Evolutionary conservation across 805 yeast species (phyloP), one percentile per base, ranked within the genome.

Genomic region (Saturnispora silvae): DNA sequence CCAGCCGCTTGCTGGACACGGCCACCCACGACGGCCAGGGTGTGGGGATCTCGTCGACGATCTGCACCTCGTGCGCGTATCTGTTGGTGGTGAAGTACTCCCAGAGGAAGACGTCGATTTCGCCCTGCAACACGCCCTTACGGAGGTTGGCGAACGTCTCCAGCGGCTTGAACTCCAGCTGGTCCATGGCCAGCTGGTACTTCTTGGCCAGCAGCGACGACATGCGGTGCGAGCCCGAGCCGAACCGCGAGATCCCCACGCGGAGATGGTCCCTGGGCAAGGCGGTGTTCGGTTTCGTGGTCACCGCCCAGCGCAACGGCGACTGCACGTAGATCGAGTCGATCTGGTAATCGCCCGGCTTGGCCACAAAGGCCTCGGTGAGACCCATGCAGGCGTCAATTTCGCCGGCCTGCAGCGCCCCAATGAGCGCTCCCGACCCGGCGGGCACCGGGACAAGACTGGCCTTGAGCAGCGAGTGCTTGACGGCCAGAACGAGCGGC

Each of bases 1-100:
- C 57, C 10, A 22, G 10, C 7, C 10, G 24, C 7, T 7, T 8
- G 10, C 24, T 10, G 4, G 75, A 75, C 16, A 75, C 73, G 34
- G 85, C 67, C 13, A 84, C 87, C 96, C 96, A 86, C 2, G 94
- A 81, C 9, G 96, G 89, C 96, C 96, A 86, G 15, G 96, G 96
- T 1, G 96, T 86, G 59, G 81, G 82, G 40, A 86, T 85, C 46
- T 81, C 83, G 13, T 95, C 96, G 59, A 81, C 83, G 59, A 87
- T 77, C 49, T 85, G 96, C 16, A 73, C 70, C 38, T 61, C 68
- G 51, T 83, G 95, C 56, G 81, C 84, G 61, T 82, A 86, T 54
- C 73, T 75, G 53, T 86, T 86, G 24, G 87, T 75, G 1, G 96
- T 86, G 64, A 86, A 86, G 58, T 81, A 71, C 52, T 86, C 96